These are phyloP conservation scores for Lachancea thermotolerans DNA, from an alignment of 805 yeast genomes.

Conservation along the genomic window DNA sequence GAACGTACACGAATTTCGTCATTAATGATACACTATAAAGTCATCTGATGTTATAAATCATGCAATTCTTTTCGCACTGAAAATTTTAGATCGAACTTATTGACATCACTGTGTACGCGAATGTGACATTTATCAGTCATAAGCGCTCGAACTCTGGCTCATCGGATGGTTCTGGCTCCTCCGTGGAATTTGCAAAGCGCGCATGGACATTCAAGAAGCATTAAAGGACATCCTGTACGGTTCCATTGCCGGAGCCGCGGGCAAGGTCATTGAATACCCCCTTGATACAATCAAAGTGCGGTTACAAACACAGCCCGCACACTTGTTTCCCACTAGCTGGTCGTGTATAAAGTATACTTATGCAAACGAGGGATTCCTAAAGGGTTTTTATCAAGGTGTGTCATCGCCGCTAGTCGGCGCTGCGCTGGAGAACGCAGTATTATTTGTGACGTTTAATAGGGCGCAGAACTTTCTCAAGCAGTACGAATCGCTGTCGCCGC, in stretches of 20 bases:
- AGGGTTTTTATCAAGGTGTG: constrained; percentile 74
- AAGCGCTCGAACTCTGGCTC: no score
- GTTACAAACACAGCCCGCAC: constrained; percentile 66
- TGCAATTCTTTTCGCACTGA: background rate
- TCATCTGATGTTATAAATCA: background rate
- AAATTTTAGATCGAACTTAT: no score
- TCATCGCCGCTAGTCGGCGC: constrained; percentile 84
- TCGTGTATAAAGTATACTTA: constrained; percentile 62
- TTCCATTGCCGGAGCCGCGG: constrained; percentile 65
- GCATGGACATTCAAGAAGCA: constrained; percentile 18
- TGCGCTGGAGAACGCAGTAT: constrained; percentile 76
- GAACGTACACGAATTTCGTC: no score
- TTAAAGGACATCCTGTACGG: constrained; percentile 34
- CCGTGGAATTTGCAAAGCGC: background rate
- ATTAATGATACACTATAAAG: no score
- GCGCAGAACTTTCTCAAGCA: constrained; percentile 34
- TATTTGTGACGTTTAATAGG: constrained; percentile 60
- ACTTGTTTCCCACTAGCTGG: constrained; percentile 49
- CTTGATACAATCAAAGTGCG: constrained; percentile 90
- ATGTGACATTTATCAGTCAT: no score
- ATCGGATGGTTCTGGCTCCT: no score
- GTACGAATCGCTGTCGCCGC: constrained; percentile 27
- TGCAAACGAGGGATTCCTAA: constrained; percentile 55
- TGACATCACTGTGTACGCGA: no score
- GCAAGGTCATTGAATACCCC: constrained; percentile 83